Percentiles rank a stretch among this genome's conserved stretches.
Conservation (phyloP, 2,329 filamentous ascomycete genomes). For the Hirsutella thompsonii region DNA sequence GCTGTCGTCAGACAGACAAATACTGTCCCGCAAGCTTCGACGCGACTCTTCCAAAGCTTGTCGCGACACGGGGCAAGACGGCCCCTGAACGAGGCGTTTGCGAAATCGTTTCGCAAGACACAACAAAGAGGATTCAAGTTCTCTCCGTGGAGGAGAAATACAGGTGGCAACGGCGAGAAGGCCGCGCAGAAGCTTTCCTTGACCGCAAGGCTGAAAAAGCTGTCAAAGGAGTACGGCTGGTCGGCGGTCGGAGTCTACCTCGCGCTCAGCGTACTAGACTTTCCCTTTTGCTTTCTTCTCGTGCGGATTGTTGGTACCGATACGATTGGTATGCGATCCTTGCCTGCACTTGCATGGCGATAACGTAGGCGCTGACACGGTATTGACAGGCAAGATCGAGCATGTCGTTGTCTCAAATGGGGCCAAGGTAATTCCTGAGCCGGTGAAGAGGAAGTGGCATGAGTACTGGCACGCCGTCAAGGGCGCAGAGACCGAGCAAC, state of each 20-base stretch:
- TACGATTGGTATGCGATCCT: conserved; percentile 50
- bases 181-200: conserved; percentile 32
- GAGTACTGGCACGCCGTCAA: conserved; percentile 35
- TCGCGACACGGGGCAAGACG: conserved; percentile 3
- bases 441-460: conserved; percentile 39
- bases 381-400: conserved; percentile 43
- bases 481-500: conserved; percentile 27
- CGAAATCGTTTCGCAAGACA: conserved; percentile 9
- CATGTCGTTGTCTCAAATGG: conserved; percentile 51
- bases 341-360: not conserved
- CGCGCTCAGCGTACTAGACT: conserved; percentile 70
- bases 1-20: not conserved
- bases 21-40: not conserved
- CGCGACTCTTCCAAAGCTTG: not conserved
- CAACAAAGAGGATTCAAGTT: conserved; percentile 17
- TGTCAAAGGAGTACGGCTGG: conserved; percentile 92
- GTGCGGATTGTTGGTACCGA: conserved; percentile 77
- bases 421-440: conserved; percentile 45
- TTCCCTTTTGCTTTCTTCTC: conserved; percentile 87
- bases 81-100: not conserved
- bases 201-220: conserved; percentile 62
- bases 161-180: conserved; percentile 7
- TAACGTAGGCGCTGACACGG: conserved; percentile 1
- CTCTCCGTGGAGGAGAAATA: conserved; percentile 17
- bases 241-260: conserved; percentile 86